Conservation (phyloP, 805 yeast species). For the Ogataea glucozyma region DNA sequence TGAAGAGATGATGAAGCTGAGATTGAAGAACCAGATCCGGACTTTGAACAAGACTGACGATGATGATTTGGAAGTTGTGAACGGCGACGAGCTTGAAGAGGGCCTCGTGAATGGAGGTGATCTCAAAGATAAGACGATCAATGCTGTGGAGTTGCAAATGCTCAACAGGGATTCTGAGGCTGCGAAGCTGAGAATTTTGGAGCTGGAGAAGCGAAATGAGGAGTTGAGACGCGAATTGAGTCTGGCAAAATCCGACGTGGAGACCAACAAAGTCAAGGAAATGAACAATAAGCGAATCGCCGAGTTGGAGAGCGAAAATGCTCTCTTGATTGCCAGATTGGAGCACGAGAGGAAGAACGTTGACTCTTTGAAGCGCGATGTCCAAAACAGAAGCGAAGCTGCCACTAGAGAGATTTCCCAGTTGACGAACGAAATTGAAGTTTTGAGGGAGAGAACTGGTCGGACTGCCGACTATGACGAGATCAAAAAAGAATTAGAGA, state of each 20-base stretch:
- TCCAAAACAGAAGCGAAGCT: constrained; percentile 36
- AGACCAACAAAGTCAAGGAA: constrained; percentile 44
- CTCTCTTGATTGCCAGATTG: constrained; percentile 56
- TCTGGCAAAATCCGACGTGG: constrained; percentile 47
- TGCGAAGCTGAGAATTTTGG: constrained; percentile 64
- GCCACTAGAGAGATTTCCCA: constrained; percentile 48
- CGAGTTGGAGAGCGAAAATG: constrained; percentile 70
- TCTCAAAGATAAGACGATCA: constrained; percentile 33
- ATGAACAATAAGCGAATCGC: constrained; percentile 46
- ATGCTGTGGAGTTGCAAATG: constrained; percentile 58
- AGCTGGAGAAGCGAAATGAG: constrained; percentile 77
- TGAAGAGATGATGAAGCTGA: constrained; percentile 64
- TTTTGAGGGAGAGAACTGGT: constrained; percentile 49
- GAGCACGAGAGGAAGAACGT: constrained; percentile 46
- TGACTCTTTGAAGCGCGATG: constrained; percentile 27
- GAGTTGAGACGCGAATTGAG: constrained; percentile 68
- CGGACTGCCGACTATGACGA: constrained; percentile 74
- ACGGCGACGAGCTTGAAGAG: constrained; percentile 11
- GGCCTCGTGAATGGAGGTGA: constrained; percentile 8
- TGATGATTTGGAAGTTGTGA: constrained; percentile 9
- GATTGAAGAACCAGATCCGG: constrained; percentile 48
- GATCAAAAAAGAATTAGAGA: constrained; percentile 70
- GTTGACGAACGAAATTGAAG: constrained; percentile 49
- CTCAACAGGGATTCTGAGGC: constrained; percentile 75
- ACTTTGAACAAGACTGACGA: constrained; percentile 39